Evolutionary conservation across 106 monocot genomes (phyloP), one percentile per base, ranked within the genome.

Genomic region (Dioscorea alata): DNA sequence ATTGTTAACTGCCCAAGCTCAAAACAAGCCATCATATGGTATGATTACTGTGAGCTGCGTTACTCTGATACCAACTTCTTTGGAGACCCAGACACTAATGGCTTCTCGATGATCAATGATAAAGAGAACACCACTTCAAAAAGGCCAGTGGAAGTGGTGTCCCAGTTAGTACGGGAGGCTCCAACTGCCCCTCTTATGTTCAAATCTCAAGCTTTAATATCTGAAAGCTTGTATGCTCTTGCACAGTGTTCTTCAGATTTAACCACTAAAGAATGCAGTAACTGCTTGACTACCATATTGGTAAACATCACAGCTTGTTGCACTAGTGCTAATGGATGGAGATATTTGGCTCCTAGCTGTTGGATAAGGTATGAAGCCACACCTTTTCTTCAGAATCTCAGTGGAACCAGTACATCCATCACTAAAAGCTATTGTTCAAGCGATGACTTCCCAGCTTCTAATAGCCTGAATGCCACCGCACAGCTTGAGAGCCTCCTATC

Each of bases 161-260:
- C 73, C n/a, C 60, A 33, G 15, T 51, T 79, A 6, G 69, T 74
- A 21, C 19, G 59, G 13, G n/a, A 56, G 25, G 74, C 79, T 13
- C 79, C 74, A 5, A 4, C 9, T 2, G 0, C 54, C 22, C 14
- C 3, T 12, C 23, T n/a, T n/a, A 67, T 68, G 62, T 74, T 74
- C 24, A 69, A 69, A 0, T 24, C 63, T 8, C 49, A 65, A 12
- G 35, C 69, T 0, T 69, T 57, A 12, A 20, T 14, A 17, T 16
- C 23, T 0, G 62, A 48, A n/a, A 56, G 34, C 7, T 21, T 58
- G n/a, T 79, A 74, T 21, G 79, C 74, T 35, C 61, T 73, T 2
- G 73, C 73, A 1, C 79, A 79, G 65, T 79, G 79, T 61, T 61
- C 72, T n/a, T 20, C 13, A 2, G 78, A 80, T 33, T 70, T 80